Evolutionary conservation across 768 basidiomycete genomes (phyloP), one percentile per base, ranked within the genome.

Genomic region (Leccinum disarticulatum): DNA sequence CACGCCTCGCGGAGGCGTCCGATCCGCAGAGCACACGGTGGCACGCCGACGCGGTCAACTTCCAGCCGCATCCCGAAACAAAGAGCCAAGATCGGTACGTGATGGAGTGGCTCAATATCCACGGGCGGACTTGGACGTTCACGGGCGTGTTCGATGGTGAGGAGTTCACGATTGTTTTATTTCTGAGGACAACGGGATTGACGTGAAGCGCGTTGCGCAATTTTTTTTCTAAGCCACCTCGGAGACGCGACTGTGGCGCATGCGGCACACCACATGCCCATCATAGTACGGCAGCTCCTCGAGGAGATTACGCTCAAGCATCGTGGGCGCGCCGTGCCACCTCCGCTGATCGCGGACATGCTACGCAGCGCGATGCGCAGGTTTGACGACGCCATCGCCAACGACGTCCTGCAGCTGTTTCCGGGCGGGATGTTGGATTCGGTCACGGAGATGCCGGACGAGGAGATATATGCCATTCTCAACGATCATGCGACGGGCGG

Each of bases 111-210:
- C 76, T 87, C 57, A 75, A 84, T 48, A 74, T 88, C 55, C 77
- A 77, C 52, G 87, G 83, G 14, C 80, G 76, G 31, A 71, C 75
- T 52, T 88, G 87, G 87, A 77, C 79, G n/a, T 78, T 88, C 62
- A 86, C 85, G 1, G 87, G 84, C 51, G 86, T 88, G 36, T 88
- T 88, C 65, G 87, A 88, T 70, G 87, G 87, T 83, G 65, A 61
- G 84, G 68, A 19, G 47, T 64, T 48, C 25, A 35, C n/a, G 25
- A 35, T 41, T 28, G 13, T 17, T 50, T 36, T 25, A n/a, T 19
- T 28, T 19, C 4, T 48, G 47, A 8, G 7, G 7, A n/a, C 25
- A 25, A 13, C 3, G 22, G 47, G 15, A 11, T 9, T 17, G 25
- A 52, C 52, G 46, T 52, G 30, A 64, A 54, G 48, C 57, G 61